These are phyloP conservation scores for Sporothrix pallida DNA, from an alignment of 2,329 filamentous ascomycete species.

Conservation along the genomic window DNA sequence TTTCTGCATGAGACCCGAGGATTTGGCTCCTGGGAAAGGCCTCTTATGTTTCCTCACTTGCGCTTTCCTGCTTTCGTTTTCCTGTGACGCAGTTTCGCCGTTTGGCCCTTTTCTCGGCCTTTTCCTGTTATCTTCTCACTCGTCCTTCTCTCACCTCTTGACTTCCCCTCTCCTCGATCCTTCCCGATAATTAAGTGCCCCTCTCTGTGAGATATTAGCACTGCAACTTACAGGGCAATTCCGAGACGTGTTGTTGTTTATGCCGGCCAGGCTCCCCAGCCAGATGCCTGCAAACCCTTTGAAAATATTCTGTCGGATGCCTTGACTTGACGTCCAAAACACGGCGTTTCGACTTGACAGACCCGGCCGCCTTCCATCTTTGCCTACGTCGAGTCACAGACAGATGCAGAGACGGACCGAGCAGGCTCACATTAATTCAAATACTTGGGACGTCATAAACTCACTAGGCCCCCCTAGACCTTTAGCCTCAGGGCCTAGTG, in stretches of 20 bases:
- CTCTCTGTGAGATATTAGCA: slow-evolving; percentile 1
- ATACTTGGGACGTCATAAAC: too few species aligned
- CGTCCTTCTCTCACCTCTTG: not conserved
- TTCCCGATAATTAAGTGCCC: not conserved
- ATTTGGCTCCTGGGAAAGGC: slow-evolving; percentile 28
- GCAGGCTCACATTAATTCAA: too few species aligned
- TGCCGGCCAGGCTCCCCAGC: not conserved
- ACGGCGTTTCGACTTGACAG: too few species aligned
- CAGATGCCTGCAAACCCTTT: too few species aligned
- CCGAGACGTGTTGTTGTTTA: slow-evolving; percentile 4
- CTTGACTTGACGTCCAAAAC: too few species aligned
- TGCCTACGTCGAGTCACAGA: not conserved
- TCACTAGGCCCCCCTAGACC: not conserved
- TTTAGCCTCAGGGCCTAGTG: not conserved
- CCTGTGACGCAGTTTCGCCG: not conserved
- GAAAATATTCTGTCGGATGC: too few species aligned
- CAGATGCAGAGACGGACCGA: too few species aligned
- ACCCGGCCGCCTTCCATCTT: not conserved
- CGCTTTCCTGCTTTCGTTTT: not conserved
- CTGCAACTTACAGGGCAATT: slow-evolving; percentile 3
- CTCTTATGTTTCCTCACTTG: not conserved
- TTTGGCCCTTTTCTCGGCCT: not conserved
- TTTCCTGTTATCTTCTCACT: not conserved
- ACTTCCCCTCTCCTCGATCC: not conserved
- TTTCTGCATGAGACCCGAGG: not conserved